Evolutionary conservation across 345 rosid genomes (phyloP).

Genomic region (Rhodamnia argentea): DNA sequence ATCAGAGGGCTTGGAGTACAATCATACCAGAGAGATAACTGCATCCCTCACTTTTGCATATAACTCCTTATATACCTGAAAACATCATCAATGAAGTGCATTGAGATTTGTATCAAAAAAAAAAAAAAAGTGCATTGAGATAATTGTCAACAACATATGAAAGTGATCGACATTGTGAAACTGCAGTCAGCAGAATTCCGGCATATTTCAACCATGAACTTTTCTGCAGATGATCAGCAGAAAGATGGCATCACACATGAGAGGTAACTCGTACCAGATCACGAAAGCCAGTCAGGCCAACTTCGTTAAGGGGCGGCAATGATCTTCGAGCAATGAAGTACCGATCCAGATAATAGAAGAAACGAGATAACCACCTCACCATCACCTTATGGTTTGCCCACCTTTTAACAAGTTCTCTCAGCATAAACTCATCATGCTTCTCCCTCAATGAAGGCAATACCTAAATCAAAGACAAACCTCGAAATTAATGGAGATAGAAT

Average conservation of each 20-base stretch:
- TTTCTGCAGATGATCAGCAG: neutral
- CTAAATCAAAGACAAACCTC: slow-evolving; percentile 6
- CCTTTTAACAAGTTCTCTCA: slow-evolving; percentile 45
- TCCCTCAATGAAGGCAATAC: slow-evolving; percentile 41
- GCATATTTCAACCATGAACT: neutral
- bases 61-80: slow-evolving; percentile 39
- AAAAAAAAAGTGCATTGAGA: neutral
- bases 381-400: slow-evolving; percentile 54
- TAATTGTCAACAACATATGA: neutral
- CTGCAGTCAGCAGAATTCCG: neutral
- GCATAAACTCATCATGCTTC: slow-evolving; percentile 53
- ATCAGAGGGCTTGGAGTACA: neutral
- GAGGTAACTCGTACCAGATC: slow-evolving; percentile 26
- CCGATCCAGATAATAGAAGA: slow-evolving; percentile 50
- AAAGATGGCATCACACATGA: neutral
- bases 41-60: slow-evolving; percentile 37
- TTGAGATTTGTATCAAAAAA: no score
- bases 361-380: slow-evolving; percentile 49
- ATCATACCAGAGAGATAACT: slow-evolving; percentile 42
- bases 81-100: neutral
- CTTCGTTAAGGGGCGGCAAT: slow-evolving; percentile 39
- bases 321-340: slow-evolving; percentile 38
- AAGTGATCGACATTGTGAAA: neutral
- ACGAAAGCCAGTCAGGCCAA: slow-evolving; percentile 47
- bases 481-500: neutral